Base-by-base conservation (phyloP, 1,284 basidiomycete genomes). In the Mycena citricolor region DNA sequence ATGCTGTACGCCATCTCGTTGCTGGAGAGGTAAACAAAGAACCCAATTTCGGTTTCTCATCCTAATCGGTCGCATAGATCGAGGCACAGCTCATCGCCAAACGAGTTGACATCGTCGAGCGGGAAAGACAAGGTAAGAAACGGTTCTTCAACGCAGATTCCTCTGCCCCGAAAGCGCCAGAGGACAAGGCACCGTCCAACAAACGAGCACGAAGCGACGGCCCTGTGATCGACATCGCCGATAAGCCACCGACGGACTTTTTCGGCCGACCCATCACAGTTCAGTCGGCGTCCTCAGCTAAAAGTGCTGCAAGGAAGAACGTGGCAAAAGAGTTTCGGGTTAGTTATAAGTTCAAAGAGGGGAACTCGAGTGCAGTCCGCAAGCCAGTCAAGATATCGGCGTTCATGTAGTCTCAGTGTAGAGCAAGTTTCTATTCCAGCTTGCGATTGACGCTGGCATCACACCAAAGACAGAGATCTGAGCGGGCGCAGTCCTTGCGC, bases 341-440 rank as follows among this genome's bases (percentile, higher is more conserved):
- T 7, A 75, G 81, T 16, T 98, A 92, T 69, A 81, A 81, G 58
- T 94, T 81, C 66, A 81, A 89, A 50, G 95, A 97, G 67, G 93
- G 95, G 0, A 97, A 93, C 60, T 95, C 92, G 19, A 90, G 94
- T 32, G 97, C 95, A 3, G 94, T 99, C 26, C 77, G 95, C 53
- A 93, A 71, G 57, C 67, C 73, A 41, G 68, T 80, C 44, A 82
- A 79, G 57, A 63, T 79, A 24, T 64, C 59, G 16, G 65, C 65
- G 22, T 82, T 81, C 55, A 50, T 78, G 32, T 81, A 58, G 38
- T n/a, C n/a, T n/a, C n/a, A n/a, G n/a, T n/a, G n/a, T n/a, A n/a
- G n/a, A n/a, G n/a, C n/a, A n/a, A n/a, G n/a, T n/a, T n/a, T n/a
- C n/a, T n/a, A n/a, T n/a, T n/a, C n/a, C n/a, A n/a, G n/a, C n/a